phyloP scores from a whole-genome alignment of 345 rosid genomes.

The Durio zibethinus region DNA sequence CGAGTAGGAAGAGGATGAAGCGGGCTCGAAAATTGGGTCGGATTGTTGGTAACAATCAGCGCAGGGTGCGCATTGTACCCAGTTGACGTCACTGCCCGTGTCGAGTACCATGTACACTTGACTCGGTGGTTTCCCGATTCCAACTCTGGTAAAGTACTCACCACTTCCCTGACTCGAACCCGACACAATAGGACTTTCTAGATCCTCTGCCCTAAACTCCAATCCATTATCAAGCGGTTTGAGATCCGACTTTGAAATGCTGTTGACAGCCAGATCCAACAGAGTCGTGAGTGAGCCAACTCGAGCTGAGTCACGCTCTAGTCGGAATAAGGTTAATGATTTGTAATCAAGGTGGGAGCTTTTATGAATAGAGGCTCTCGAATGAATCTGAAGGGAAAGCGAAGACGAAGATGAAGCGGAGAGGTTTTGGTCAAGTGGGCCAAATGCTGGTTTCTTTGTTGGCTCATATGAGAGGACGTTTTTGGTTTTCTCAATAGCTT shows the following conservation, averaged over 20 bases:
- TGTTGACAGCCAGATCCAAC: conserved; percentile 45
- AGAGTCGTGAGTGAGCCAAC: conserved; percentile 51
- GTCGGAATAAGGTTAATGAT: conserved; percentile 57
- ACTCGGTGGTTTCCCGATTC: conserved; percentile 74
- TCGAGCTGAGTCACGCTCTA: conserved; percentile 68
- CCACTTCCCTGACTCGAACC: conserved; percentile 91
- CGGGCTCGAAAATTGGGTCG: conserved; percentile 81
- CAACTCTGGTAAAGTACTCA: conserved; percentile 85
- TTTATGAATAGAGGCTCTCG: conserved; percentile 43
- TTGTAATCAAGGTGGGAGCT: conserved; percentile 51
- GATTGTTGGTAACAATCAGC: conserved; percentile 82
- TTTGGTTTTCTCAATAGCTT: conserved; percentile 35
- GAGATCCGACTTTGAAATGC: conserved; percentile 47
- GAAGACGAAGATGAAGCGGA: conserved; percentile 24
- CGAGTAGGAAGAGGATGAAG: conserved; percentile 57
- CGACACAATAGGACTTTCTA: conserved; percentile 59
- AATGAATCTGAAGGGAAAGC: conserved; percentile 43
- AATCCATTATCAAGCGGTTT: conserved; percentile 29
- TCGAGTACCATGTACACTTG: conserved; percentile 72
- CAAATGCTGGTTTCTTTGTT: conserved; percentile 18
- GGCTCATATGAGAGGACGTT: conserved; percentile 16
- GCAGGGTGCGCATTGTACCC: conserved; percentile 92
- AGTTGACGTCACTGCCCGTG: conserved; percentile 87
- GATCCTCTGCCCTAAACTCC: conserved; percentile 32
- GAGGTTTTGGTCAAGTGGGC: conserved; percentile 22